phyloP scores from a whole-genome alignment of 768 basidiomycete genomes.

The Pulveroboletus sp. region DNA sequence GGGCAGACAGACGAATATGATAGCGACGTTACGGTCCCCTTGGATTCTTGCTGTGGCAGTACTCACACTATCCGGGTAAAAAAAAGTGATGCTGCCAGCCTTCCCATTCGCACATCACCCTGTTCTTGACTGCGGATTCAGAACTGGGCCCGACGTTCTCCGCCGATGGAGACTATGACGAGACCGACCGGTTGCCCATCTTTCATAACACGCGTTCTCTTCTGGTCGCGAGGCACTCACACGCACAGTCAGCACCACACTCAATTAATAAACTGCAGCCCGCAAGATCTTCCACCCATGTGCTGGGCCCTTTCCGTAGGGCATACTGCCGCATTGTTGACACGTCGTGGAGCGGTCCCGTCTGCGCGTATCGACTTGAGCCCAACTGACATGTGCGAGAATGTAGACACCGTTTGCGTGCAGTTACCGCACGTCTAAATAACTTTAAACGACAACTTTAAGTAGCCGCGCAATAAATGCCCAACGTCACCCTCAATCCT shows the following conservation, averaged over 20 bases:
- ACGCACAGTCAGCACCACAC: not conserved
- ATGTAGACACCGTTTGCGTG: too few species aligned
- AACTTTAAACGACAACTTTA: not conserved
- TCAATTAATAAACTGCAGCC: not conserved
- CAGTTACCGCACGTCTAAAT: not conserved
- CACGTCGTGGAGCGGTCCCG: slow-evolving; percentile 11
- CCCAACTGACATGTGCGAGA: not conserved
- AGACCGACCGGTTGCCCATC: not conserved
- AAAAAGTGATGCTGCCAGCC: too few species aligned
- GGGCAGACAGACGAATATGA: too few species aligned
- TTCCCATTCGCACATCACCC: not conserved
- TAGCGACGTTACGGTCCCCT: too few species aligned
- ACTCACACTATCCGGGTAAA: too few species aligned
- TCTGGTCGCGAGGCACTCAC: not conserved
- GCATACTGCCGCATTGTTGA: not conserved
- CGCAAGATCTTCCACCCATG: not conserved
- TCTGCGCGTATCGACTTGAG: slow-evolving; percentile 8
- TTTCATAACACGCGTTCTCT: slow-evolving; percentile 1
- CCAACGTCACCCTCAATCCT: slow-evolving; percentile 7
- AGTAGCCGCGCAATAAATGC: not conserved
- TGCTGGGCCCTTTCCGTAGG: not conserved
- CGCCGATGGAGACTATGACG: slow-evolving; percentile 1
- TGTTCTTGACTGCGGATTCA: slow-evolving; percentile 2
- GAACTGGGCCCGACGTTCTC: slow-evolving; percentile 5
- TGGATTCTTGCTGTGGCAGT: too few species aligned